A percentile compares a stretch with the other conserved stretches of the same genome.
Evolutionary conservation across 352 stramenopile species (phyloP).

Genomic region (Elongisporangium anandrum): DNA sequence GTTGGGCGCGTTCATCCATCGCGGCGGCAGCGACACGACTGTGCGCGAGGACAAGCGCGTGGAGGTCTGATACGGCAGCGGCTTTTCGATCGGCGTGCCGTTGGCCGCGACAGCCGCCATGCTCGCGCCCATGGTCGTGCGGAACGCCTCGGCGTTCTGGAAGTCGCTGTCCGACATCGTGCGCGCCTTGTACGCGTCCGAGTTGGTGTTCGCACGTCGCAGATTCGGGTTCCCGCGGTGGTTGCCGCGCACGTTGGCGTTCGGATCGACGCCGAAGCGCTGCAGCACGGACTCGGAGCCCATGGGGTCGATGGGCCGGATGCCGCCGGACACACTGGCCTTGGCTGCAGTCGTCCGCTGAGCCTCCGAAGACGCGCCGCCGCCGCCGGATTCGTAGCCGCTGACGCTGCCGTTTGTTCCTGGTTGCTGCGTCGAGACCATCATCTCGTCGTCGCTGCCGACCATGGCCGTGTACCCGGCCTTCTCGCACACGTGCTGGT

Average conservation of each 20-base stretch:
- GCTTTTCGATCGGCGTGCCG: conserved; percentile 10
- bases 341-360: no score
- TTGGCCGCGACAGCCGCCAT: conserved; percentile 3
- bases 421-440: not conserved
- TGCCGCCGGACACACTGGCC: no score
- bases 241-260: no score
- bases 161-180: conserved; percentile 70
- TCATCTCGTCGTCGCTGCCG: conserved; percentile 31
- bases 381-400: conserved; percentile 3
- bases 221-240: conserved; percentile 1
- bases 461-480: conserved; percentile 54
- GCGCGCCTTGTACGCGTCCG: conserved; percentile 45
- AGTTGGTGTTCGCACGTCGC: conserved; percentile 30
- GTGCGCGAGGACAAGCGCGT: conserved; percentile 27
- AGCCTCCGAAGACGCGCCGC: not conserved
- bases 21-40: conserved; percentile 65
- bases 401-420: conserved; percentile 2
- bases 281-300: not conserved
- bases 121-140: conserved; percentile 21
- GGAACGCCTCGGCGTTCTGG: conserved; percentile 18
- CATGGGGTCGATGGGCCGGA: not conserved
- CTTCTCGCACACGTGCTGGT: conserved; percentile 78
- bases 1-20: conserved; percentile 79
- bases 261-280: not conserved
- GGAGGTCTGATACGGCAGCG: conserved; percentile 31